Percentiles rank a stretch among this genome's conserved stretches.
phyloP scores from a whole-genome alignment of 2,329 filamentous ascomycete genomes.

The Colletotrichum eremochloae region DNA sequence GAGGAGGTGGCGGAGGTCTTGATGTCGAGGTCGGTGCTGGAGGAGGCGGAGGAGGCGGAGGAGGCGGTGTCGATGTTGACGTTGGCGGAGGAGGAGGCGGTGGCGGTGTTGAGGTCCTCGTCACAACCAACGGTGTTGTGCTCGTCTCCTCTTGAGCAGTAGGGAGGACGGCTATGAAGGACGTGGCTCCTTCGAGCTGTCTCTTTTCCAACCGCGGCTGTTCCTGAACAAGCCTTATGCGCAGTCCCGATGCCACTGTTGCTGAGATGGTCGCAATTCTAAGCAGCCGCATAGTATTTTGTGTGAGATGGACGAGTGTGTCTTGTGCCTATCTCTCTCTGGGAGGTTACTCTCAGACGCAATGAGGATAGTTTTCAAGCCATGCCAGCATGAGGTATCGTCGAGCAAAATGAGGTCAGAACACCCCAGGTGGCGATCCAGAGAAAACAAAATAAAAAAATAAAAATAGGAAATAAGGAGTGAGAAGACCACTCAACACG shows the following conservation, averaged over 20 bases:
- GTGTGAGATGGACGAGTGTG: conserved; percentile 3
- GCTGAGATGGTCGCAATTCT: conserved; percentile 27
- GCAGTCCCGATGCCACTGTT: conserved; percentile 30
- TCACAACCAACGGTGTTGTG: conserved; percentile 1
- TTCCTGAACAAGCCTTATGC: conserved; percentile 5
- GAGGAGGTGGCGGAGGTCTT: conserved; percentile 2
- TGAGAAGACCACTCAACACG: background rate
- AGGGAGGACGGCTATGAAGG: conserved; percentile 34
- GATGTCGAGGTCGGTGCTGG: conserved; percentile 1
- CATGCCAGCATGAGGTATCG: conserved; percentile 38
- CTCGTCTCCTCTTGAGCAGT: conserved; percentile 12
- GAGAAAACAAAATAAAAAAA: background rate
- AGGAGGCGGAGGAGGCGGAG: conserved; percentile 20
- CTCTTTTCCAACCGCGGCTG: conserved; percentile 6
- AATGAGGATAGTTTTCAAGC: conserved; percentile 22
- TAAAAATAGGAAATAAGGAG: background rate
- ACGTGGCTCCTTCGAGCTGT: conserved; percentile 18
- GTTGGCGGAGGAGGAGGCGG: conserved; percentile 5
- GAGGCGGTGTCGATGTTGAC: conserved; percentile 19
- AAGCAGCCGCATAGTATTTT: conserved; percentile 30
- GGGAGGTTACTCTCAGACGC: conserved; percentile 1
- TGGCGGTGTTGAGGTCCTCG: background rate
- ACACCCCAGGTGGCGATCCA: background rate
- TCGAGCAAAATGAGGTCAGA: background rate
- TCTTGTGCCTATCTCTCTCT: conserved; percentile 6